These are phyloP conservation scores for Nemania serpens DNA, from an alignment of 2,329 filamentous ascomycete genomes.

Conservation along the genomic window DNA sequence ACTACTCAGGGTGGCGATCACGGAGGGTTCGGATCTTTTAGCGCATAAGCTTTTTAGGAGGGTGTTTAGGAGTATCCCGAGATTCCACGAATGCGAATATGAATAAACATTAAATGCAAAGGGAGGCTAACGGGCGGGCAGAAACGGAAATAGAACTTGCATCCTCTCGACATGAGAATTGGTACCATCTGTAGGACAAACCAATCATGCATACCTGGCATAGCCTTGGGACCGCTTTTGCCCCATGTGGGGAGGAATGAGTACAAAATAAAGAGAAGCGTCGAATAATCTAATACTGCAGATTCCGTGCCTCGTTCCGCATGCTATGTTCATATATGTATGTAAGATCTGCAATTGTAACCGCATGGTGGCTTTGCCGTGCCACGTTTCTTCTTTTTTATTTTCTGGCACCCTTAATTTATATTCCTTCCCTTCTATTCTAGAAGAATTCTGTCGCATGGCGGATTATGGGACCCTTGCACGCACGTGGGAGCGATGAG, in stretches of 20 bases:
- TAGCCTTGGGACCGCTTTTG: background rate
- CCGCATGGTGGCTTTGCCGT: slow-evolving; percentile 3
- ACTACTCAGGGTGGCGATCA: slow-evolving; percentile 61
- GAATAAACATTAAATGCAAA: background rate
- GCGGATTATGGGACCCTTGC: slow-evolving; percentile 8
- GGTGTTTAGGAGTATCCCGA: background rate
- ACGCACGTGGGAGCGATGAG: slow-evolving; percentile 5
- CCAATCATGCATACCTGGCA: background rate
- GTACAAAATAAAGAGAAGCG: background rate
- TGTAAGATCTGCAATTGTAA: slow-evolving; percentile 9
- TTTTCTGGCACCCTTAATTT: background rate
- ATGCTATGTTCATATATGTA: background rate
- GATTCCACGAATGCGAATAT: background rate
- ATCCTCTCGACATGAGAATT: background rate
- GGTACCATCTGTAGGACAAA: background rate
- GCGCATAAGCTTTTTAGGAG: slow-evolving; percentile 40
- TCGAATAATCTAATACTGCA: too few species aligned
- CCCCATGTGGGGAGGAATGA: background rate
- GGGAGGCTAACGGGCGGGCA: background rate
- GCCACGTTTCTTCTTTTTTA: background rate
- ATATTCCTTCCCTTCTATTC: slow-evolving; percentile 19
- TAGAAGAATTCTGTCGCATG: slow-evolving; percentile 35
- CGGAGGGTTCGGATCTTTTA: slow-evolving; percentile 63
- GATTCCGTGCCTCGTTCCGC: too few species aligned
- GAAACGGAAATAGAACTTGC: background rate